Evolutionary conservation across 352 stramenopile genomes (phyloP).

Genomic region (Globisporangium iwayamae): DNA sequence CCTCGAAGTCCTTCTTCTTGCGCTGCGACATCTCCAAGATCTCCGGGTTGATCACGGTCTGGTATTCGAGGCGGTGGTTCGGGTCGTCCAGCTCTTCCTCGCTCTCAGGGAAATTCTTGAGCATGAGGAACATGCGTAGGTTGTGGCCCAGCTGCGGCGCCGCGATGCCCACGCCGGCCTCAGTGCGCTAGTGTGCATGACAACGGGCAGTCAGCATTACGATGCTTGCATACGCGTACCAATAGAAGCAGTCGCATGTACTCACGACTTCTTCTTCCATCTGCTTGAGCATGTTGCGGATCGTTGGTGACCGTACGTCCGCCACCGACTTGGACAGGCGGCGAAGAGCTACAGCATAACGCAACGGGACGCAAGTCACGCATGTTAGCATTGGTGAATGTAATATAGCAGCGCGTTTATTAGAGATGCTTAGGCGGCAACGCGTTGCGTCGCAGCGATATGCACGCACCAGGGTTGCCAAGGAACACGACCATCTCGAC

Average conservation of each 20-base stretch:
- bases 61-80: conserved; percentile 45
- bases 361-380: conserved; percentile 4
- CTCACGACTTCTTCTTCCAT: conserved; percentile 63
- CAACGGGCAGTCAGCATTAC: not conserved
- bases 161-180: conserved; percentile 72
- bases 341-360: conserved; percentile 40
- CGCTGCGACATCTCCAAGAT: conserved; percentile 50
- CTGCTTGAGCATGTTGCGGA: conserved; percentile 46
- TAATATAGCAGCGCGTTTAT: not conserved
- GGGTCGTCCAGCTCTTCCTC: conserved; percentile 45
- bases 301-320: conserved; percentile 42
- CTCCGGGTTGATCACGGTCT: conserved; percentile 76
- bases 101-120: conserved; percentile 57
- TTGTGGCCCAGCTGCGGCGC: conserved; percentile 76
- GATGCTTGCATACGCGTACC: not conserved
- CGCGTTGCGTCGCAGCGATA: not conserved
- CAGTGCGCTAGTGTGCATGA: conserved; percentile 35
- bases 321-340: conserved; percentile 66
- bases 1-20: conserved; percentile 78
- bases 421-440: not conserved
- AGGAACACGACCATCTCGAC: conserved; percentile 59
- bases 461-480: conserved; percentile 55
- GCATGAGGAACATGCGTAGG: conserved; percentile 80
- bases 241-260: not conserved
- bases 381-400: not conserved